Percentiles rank a stretch among this genome's conserved stretches.
These are phyloP conservation scores for Neocallimastix lanati DNA, from an alignment of 192 early-diverging fungal genomes.

Conservation along the genomic window DNA sequence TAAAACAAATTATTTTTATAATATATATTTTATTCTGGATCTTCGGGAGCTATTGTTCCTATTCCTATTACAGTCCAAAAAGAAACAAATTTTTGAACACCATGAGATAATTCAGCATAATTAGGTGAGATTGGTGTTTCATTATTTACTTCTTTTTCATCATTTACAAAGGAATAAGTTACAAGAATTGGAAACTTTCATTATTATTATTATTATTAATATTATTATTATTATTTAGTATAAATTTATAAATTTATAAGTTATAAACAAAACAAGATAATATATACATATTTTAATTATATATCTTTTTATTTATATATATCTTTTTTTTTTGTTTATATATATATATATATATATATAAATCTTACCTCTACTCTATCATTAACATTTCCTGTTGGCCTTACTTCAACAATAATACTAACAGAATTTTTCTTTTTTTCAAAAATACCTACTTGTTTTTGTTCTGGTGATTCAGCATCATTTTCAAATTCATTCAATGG, in stretches of 20 bases:
- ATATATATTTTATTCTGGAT: neutral
- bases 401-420: neutral
- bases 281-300: too few species aligned
- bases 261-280: too few species aligned
- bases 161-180: neutral
- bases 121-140: neutral
- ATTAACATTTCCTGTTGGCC: neutral
- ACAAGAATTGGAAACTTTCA: neutral
- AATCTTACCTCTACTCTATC: neutral
- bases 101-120: neutral
- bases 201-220: too few species aligned
- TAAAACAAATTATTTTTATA: neutral
- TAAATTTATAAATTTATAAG: too few species aligned
- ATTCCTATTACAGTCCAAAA: neutral
- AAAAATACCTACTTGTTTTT: neutral
- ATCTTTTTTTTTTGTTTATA: too few species aligned
- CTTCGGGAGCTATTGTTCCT: neutral
- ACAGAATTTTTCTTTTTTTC: neutral
- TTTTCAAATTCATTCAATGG: neutral
- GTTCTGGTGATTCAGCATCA: neutral
- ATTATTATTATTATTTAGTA: too few species aligned
- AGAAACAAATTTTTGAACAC: neutral
- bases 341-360: too few species aligned
- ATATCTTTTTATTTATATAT: too few species aligned
- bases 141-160: neutral